Evolutionary conservation across 2,329 filamentous ascomycete genomes (phyloP), one percentile per base, ranked within the genome.

Genomic region (Incumbomyces delicatus): DNA sequence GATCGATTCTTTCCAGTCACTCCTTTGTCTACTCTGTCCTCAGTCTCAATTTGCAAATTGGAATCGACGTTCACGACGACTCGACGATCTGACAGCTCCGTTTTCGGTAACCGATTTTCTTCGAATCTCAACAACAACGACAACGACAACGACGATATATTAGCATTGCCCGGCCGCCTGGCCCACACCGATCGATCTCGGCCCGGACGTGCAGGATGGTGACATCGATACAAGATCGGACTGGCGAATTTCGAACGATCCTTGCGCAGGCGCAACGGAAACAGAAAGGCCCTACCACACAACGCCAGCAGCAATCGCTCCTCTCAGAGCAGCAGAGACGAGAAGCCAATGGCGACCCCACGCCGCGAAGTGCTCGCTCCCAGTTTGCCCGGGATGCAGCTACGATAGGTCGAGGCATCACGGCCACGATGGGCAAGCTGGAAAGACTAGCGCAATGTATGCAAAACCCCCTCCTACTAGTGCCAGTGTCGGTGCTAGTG

Each of bases 351-450:
- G 76, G 75, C 18, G 75, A 72, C 11, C 73, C 77, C 17, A 74
- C 74, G 55, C 61, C 62, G 50, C 73, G 69, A 47, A 73, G 72
- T n/a, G 71, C 74, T 54, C 78, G 87, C 57, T 94, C 87, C 51
- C 92, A 96, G 60, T 98, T 98, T 68, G 92, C 92, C 59, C 80
- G 88, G 58, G 83, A 83, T 63, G 92, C 92, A 6, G 87, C 87
- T 35, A 85, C 92, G 57, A 95, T 98, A 60, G 92, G 90, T 45
- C 78, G 87, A 57, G 88, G 88, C 29, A 96, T 98, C 55, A 85
- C 84, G 11, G 83, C 78, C 47, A 96, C 92, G 6, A 95, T 95
- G 81, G 88, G 81, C 47, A 98, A 96, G 68, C 71, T 98, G 59
- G 87, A 96, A 69, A 87, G 94, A 65, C 71, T 98, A 54, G 90